Evolutionary conservation across 2,329 filamentous ascomycete genomes (phyloP).

Genomic region (Ceratocystis ficicola): DNA sequence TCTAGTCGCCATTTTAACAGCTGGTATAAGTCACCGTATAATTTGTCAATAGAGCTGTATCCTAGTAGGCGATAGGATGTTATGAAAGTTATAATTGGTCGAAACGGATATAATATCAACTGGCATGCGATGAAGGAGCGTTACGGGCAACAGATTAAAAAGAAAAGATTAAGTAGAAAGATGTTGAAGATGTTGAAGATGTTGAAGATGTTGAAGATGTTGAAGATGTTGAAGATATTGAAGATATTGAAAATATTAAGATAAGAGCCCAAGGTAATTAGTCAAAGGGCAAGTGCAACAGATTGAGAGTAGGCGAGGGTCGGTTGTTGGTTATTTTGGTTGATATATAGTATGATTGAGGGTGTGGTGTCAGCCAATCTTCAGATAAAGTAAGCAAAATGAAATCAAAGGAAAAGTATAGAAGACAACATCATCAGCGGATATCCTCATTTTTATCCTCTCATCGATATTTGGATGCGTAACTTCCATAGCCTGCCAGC

Average conservation of each 20-base stretch:
- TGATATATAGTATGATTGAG: neutral
- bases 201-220: no score
- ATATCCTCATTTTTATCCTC: neutral
- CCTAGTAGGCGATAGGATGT: neutral
- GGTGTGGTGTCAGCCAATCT: slow-evolving; percentile 12
- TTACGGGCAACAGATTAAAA: neutral
- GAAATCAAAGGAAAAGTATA: neutral
- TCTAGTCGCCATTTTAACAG: slow-evolving; percentile 8
- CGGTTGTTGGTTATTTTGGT: neutral
- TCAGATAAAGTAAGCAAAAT: neutral
- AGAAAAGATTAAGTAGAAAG: neutral
- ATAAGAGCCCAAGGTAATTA: neutral
- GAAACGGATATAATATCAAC: neutral
- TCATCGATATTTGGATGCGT: neutral
- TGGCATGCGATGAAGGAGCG: no score
- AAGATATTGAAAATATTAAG: slow-evolving; percentile 8
- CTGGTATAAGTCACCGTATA: neutral
- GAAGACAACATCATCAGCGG: neutral
- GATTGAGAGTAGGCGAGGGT: neutral
- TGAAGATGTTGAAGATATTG: no score
- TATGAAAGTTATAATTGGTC: neutral
- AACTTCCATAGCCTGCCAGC: neutral
- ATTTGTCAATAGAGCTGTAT: neutral
- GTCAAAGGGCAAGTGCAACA: neutral
- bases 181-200: slow-evolving; percentile 3